A percentile compares a stretch with the other conserved stretches of the same genome.
phyloP scores from a whole-genome alignment of 441 rosid species.

The Syzygium syzygioides region DNA sequence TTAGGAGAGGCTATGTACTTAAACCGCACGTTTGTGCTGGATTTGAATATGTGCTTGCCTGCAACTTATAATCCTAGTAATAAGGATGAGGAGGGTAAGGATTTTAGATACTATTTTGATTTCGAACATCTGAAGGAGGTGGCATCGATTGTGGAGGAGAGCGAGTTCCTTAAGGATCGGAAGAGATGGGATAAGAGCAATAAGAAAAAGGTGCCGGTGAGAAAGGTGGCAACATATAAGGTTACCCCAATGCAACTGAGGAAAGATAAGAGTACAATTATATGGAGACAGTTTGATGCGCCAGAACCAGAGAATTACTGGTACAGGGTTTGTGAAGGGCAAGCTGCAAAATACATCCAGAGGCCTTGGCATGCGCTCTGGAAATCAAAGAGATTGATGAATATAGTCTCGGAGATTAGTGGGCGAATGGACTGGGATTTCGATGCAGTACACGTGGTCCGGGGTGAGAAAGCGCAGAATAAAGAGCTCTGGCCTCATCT shows the following conservation, averaged over 20 bases:
- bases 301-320: conserved; percentile 94
- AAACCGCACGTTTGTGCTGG: conserved; percentile 90
- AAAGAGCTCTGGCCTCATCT: conserved; percentile 90
- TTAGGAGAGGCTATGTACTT: conserved; percentile 91
- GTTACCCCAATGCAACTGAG: conserved; percentile 59
- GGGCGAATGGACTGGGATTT: conserved; percentile 98
- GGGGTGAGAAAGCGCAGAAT: conserved; percentile 86
- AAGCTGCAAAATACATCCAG: conserved; percentile 61
- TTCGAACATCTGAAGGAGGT: conserved; percentile 92
- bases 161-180: conserved; percentile 72
- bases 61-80: conserved; percentile 56
- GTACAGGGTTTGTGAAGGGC: conserved; percentile 96
- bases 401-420: conserved; percentile 75
- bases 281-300: conserved; percentile 87
- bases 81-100: conserved; percentile 84
- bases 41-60: conserved; percentile 74
- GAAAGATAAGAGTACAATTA: conserved; percentile 65
- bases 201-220: conserved; percentile 60
- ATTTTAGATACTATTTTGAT: conserved; percentile 85
- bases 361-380: conserved; percentile 91
- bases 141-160: conserved; percentile 72
- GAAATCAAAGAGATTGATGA: conserved; percentile 96
- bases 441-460: conserved; percentile 83
- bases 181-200: conserved; percentile 69
- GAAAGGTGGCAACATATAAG: conserved; percentile 61